These are phyloP conservation scores for Mucor indicus DNA, from an alignment of 371 early-diverging fungal genomes.

Conservation along the genomic window DNA sequence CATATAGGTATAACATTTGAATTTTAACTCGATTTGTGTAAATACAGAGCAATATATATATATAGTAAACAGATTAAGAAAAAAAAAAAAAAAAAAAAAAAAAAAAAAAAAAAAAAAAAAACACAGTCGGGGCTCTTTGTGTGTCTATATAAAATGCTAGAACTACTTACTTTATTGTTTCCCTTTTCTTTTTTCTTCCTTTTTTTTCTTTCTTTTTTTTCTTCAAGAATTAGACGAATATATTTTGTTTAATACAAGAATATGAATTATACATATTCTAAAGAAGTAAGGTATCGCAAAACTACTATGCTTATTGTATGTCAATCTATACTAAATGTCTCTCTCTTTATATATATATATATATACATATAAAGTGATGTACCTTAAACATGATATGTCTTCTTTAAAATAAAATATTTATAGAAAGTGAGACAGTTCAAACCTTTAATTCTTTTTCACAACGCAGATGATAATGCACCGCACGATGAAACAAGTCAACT, in stretches of 20 bases:
- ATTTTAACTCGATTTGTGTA: no score
- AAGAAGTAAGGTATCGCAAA: no score
- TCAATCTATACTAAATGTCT: background rate
- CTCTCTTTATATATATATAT: background rate
- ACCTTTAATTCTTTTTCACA: conserved; percentile 3
- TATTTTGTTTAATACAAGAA: no score
- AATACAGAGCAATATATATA: no score
- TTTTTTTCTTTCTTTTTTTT: conserved; percentile 2
- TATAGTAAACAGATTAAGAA: no score
- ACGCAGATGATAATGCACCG: background rate
- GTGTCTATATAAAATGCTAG: no score
- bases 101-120: conserved; percentile 1
- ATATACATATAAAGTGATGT: background rate
- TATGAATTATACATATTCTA: no score
- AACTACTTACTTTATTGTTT: no score
- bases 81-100: background rate
- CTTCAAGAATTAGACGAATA: background rate
- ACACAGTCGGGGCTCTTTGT: background rate
- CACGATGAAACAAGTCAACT: no score
- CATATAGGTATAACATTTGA: no score
- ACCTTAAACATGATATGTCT: conserved; percentile 3
- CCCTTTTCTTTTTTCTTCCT: background rate
- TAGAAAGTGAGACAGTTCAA: background rate
- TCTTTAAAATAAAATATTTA: background rate
- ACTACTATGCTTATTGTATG: no score